These are phyloP conservation scores for Durio zibethinus DNA, from an alignment of 345 rosid species.

Conservation along the genomic window DNA sequence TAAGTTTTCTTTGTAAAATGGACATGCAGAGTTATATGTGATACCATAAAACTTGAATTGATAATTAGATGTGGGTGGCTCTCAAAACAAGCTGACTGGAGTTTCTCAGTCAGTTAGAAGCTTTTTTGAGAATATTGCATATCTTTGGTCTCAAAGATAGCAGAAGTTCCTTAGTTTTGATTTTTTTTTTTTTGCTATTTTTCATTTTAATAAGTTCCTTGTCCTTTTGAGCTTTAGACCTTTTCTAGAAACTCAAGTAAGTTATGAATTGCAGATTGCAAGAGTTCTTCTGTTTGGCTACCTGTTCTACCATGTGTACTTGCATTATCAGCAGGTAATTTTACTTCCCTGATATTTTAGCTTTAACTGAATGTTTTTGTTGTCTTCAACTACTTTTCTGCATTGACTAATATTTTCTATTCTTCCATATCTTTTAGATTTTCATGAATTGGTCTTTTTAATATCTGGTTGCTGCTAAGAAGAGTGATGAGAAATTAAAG, in stretches of 20 bases:
- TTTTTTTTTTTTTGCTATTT: background rate
- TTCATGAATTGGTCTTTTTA: background rate
- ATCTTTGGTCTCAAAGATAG: background rate
- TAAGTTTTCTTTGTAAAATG: background rate
- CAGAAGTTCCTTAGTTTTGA: background rate
- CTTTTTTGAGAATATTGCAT: background rate
- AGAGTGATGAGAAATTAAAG: background rate
- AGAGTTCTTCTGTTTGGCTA: constrained; percentile 68
- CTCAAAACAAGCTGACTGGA: background rate
- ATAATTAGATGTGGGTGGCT: background rate
- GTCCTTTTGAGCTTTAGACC: background rate
- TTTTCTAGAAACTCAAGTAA: background rate
- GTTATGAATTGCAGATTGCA: constrained; percentile 55
- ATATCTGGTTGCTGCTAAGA: background rate
- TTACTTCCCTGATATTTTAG: background rate
- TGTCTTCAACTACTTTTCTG: background rate
- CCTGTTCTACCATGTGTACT: constrained; percentile 73
- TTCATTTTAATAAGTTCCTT: background rate
- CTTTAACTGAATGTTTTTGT: background rate
- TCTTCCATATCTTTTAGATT: background rate
- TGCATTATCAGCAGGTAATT: constrained; percentile 70
- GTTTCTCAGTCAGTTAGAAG: background rate
- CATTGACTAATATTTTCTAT: background rate
- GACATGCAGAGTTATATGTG: background rate
- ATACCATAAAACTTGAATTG: background rate